These are phyloP conservation scores for Earliella scabrosa DNA, from an alignment of 1,284 basidiomycete genomes.

Conservation along the genomic window DNA sequence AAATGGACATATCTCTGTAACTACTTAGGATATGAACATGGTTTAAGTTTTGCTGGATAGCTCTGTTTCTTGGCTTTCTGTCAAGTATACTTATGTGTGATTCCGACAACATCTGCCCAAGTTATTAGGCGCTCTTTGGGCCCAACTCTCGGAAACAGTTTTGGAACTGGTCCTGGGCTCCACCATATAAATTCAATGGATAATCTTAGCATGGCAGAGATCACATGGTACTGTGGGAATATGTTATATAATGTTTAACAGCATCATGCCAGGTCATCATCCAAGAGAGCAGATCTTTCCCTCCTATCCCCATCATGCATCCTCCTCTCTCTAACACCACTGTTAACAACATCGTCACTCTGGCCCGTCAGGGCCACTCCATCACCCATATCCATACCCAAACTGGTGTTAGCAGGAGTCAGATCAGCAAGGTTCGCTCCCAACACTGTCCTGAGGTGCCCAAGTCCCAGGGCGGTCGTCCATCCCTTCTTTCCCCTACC, in stretches of 20 bases:
- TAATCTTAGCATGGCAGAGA: neutral
- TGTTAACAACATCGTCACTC: neutral
- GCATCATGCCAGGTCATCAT: too few relatives aligned
- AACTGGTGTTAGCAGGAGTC: neutral
- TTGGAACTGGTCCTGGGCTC: neutral
- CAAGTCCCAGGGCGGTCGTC: slow-evolving; percentile 8
- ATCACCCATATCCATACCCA: neutral
- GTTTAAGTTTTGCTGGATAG: too few relatives aligned
- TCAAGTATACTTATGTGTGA: too few relatives aligned
- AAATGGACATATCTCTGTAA: too few relatives aligned
- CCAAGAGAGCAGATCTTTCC: too few relatives aligned
- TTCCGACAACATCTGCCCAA: too few relatives aligned
- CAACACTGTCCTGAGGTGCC: neutral
- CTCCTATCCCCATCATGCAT: too few relatives aligned
- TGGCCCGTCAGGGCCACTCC: neutral
- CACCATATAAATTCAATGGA: neutral
- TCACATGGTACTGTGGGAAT: neutral
- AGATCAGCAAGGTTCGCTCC: neutral
- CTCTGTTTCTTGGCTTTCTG: too few relatives aligned
- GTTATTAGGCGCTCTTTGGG: too few relatives aligned
- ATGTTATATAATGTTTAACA: neutral
- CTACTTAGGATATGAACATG: too few relatives aligned
- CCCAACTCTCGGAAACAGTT: too few relatives aligned
- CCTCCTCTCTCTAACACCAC: neutral
- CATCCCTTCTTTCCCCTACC: slow-evolving; percentile 17